These are phyloP conservation scores for Candida tunisiensis DNA, from an alignment of 1,139 yeast genomes.

Conservation along the genomic window DNA sequence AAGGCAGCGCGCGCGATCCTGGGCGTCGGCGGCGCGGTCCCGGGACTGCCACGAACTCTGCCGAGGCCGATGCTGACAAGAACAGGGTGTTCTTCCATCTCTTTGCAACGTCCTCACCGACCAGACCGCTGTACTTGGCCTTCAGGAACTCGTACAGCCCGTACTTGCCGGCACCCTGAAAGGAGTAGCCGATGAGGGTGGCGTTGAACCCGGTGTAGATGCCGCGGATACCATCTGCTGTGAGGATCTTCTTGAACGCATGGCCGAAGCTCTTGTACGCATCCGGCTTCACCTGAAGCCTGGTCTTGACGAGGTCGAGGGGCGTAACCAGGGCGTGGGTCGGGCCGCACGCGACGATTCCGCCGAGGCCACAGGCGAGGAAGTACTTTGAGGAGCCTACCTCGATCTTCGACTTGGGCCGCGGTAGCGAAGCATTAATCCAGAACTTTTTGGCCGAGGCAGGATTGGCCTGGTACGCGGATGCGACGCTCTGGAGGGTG, in stretches of 20 bases:
- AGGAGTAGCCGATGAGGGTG: slow-evolving; percentile 62
- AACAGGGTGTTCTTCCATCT: slow-evolving; percentile 55
- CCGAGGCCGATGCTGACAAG: slow-evolving; percentile 77
- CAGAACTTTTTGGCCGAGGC: too few relatives aligned
- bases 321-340: slow-evolving; percentile 71
- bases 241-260: slow-evolving; percentile 49
- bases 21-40: too few relatives aligned
- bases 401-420: slow-evolving; percentile 17
- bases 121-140: slow-evolving; percentile 45
- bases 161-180: slow-evolving; percentile 80
- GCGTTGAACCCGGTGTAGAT: slow-evolving; percentile 66
- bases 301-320: slow-evolving; percentile 60
- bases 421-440: too few relatives aligned
- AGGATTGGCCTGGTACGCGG: too few relatives aligned
- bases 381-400: slow-evolving; percentile 43
- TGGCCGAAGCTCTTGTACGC: slow-evolving; percentile 47
- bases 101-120: slow-evolving; percentile 47
- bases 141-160: slow-evolving; percentile 74
- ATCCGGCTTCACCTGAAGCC: slow-evolving; percentile 53
- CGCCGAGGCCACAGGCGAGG: slow-evolving; percentile 62
- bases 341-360: slow-evolving; percentile 66
- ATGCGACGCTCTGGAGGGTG: too few relatives aligned
- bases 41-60: slow-evolving; percentile 91
- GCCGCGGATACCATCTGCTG: slow-evolving; percentile 44
- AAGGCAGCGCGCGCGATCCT: too few relatives aligned